Conservation (phyloP, 768 basidiomycete species). For the Chalciporus sphaerocephalus region DNA sequence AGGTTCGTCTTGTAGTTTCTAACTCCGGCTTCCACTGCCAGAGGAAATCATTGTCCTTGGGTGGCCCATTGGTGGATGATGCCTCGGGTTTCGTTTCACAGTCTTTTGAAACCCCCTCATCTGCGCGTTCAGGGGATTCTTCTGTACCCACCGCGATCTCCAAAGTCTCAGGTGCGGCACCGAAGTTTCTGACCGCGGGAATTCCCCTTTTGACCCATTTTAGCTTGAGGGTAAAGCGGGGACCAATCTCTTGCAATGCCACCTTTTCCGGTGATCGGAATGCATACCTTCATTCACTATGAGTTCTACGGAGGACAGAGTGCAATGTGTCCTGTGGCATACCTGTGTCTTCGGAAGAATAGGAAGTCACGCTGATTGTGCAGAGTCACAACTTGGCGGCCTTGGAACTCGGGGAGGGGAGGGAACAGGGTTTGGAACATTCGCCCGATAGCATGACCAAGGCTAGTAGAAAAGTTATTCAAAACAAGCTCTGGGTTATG, state of each 20-base stretch:
- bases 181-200: conserved; percentile 71
- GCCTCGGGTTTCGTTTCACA: conserved; percentile 15
- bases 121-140: conserved; percentile 20
- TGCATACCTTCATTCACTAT: conserved; percentile 59
- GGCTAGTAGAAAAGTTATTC: conserved; percentile 89
- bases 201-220: conserved; percentile 84
- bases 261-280: conserved; percentile 91
- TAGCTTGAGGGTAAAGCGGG: conserved; percentile 92
- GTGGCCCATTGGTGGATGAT: conserved; percentile 36
- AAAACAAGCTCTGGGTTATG: conserved; percentile 94
- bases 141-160: conserved; percentile 46
- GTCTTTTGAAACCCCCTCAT: conserved; percentile 17
- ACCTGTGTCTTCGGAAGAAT: conserved; percentile 96
- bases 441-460: conserved; percentile 89
- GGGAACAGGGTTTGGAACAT: conserved; percentile 98
- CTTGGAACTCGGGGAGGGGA: conserved; percentile 90
- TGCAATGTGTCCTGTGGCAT: conserved; percentile 19
- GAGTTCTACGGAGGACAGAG: not conserved
- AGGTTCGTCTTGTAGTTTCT: conserved; percentile 84
- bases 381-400: conserved; percentile 92
- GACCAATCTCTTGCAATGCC: conserved; percentile 94
- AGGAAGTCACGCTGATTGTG: conserved; percentile 98
- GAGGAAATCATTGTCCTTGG: conserved; percentile 71
- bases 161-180: conserved; percentile 55
- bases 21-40: conserved; percentile 98